These are phyloP conservation scores for Saitozyma podzolica DNA, from an alignment of 768 basidiomycete genomes.

Conservation along the genomic window DNA sequence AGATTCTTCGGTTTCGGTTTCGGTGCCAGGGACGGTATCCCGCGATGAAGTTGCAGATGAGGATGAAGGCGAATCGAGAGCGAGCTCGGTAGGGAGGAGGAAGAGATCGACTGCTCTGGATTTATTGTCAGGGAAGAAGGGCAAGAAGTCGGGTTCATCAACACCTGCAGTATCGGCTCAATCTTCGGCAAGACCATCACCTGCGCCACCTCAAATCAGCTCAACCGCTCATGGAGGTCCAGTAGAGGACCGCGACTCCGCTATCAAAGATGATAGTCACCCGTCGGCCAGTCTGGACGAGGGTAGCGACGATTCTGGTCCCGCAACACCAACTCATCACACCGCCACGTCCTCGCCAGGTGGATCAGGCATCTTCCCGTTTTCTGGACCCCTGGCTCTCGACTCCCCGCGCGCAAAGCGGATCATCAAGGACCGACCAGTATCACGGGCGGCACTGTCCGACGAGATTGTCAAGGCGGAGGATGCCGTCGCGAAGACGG, in stretches of 20 bases:
- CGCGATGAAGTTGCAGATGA: slow-evolving; percentile 14
- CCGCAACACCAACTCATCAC: neutral
- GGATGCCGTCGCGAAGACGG: too few species aligned
- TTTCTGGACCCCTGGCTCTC: slow-evolving; percentile 18
- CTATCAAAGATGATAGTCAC: too few species aligned
- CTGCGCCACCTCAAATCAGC: too few species aligned
- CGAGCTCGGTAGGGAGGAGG: slow-evolving; percentile 21
- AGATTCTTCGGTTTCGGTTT: too few species aligned
- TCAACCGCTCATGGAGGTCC: too few species aligned
- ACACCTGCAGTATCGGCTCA: neutral
- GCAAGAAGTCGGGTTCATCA: slow-evolving; percentile 8
- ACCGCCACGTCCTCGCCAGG: slow-evolving; percentile 15
- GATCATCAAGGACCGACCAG: too few species aligned
- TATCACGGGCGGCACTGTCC: too few species aligned
- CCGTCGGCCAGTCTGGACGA: too few species aligned
- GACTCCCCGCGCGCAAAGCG: slow-evolving; percentile 4
- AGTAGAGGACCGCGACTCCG: too few species aligned
- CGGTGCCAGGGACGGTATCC: too few species aligned
- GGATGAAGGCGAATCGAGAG: slow-evolving; percentile 31
- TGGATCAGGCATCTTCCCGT: slow-evolving; percentile 23
- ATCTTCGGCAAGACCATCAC: neutral
- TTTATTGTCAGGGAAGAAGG: slow-evolving; percentile 27
- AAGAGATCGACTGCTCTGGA: slow-evolving; percentile 10
- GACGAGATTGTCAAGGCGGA: too few species aligned
- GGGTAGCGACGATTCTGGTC: too few species aligned